Percentiles rank a stretch among this genome's conserved stretches.
These are phyloP conservation scores for Rubus parviflorus DNA, from an alignment of 306 rosid genomes.

Conservation along the genomic window DNA sequence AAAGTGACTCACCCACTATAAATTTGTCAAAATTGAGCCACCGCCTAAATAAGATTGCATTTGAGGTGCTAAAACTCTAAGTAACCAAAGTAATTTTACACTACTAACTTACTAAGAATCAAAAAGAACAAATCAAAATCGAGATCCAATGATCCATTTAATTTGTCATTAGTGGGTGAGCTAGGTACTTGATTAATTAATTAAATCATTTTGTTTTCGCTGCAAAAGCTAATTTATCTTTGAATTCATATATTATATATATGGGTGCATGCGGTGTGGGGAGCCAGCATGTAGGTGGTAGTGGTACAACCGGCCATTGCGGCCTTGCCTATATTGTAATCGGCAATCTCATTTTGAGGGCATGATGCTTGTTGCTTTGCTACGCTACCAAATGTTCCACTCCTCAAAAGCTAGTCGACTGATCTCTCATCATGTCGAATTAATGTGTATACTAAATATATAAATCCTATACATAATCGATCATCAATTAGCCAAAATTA, in stretches of 20 bases:
- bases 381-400: conserved; percentile 42
- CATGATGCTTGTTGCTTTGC: conserved; percentile 48
- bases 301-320: conserved; percentile 35
- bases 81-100: too few species aligned
- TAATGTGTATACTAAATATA: neutral
- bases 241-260: neutral
- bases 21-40: too few species aligned
- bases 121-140: too few species aligned
- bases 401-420: neutral
- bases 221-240: neutral
- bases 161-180: neutral
- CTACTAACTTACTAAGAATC: too few species aligned
- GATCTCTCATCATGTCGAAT: neutral
- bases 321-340: conserved; percentile 18
- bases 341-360: conserved; percentile 10
- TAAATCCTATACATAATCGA: neutral
- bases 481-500: neutral
- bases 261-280: conserved; percentile 28
- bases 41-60: too few species aligned
- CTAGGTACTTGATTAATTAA: neutral
- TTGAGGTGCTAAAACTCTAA: too few species aligned
- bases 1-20: too few species aligned
- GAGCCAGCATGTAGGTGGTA: conserved; percentile 37
- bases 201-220: neutral
- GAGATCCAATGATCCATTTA: neutral